These are phyloP conservation scores for Abelmoschus esculentus DNA, from an alignment of 345 rosid genomes.

Conservation along the genomic window DNA sequence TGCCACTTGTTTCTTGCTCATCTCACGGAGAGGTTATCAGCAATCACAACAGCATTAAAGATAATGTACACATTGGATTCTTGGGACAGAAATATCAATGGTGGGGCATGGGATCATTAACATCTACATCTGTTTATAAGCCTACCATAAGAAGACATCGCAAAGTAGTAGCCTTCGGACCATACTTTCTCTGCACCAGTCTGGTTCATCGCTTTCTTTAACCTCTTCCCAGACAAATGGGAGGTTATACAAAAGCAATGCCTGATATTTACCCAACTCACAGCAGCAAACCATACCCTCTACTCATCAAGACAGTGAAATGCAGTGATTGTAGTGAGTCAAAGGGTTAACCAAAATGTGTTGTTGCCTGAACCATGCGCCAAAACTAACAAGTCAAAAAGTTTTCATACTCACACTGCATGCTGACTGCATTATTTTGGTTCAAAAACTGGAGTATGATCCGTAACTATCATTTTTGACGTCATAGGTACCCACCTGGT, in stretches of 20 bases:
- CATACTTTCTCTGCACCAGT: constrained; percentile 58
- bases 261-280: background rate
- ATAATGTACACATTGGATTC: constrained; percentile 54
- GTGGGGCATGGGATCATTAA: constrained; percentile 65
- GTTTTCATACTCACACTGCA: background rate
- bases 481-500: too few species aligned
- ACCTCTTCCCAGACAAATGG: constrained; percentile 84
- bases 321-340: background rate
- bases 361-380: constrained; percentile 45
- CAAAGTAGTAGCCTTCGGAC: constrained; percentile 48
- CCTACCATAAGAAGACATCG: constrained; percentile 49
- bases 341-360: constrained; percentile 30
- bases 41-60: constrained; percentile 15
- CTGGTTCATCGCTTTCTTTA: constrained; percentile 54
- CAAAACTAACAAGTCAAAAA: constrained; percentile 32
- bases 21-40: constrained; percentile 17
- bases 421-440: too few species aligned
- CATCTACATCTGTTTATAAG: constrained; percentile 69
- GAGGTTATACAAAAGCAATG: constrained; percentile 40
- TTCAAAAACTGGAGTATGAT: too few species aligned
- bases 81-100: constrained; percentile 56
- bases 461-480: too few species aligned
- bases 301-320: constrained; percentile 9
- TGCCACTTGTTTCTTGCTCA: constrained; percentile 24
- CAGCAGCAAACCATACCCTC: constrained; percentile 7